These are phyloP conservation scores for Corchorus capsularis DNA, from an alignment of 345 rosid genomes.

Conservation along the genomic window DNA sequence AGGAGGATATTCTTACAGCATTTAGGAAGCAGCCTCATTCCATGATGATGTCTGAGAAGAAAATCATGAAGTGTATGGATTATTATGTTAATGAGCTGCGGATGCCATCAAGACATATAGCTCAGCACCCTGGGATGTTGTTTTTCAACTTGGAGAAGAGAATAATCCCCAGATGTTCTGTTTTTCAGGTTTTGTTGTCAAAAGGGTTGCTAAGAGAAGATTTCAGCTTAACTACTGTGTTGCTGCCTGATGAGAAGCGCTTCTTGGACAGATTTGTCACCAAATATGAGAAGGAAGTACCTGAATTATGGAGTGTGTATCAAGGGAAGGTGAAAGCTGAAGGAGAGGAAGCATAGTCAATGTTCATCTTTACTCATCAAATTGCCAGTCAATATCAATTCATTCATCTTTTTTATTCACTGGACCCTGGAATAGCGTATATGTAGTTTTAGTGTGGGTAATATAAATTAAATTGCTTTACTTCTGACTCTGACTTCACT, in stretches of 20 bases:
- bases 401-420: too few species aligned
- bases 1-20: slow-evolving; percentile 43
- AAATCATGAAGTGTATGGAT: slow-evolving; percentile 46
- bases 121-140: slow-evolving; percentile 37
- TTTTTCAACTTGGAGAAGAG: slow-evolving; percentile 56
- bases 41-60: slow-evolving; percentile 54
- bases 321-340: slow-evolving; percentile 27
- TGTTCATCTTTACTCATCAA: not conserved
- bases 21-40: slow-evolving; percentile 54
- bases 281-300: slow-evolving; percentile 40
- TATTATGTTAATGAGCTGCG: slow-evolving; percentile 52
- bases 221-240: slow-evolving; percentile 41
- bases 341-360: not conserved
- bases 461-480: too few species aligned
- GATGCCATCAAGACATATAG: slow-evolving; percentile 34
- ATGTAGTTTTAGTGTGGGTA: too few species aligned
- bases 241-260: slow-evolving; percentile 37
- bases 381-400: slow-evolving; percentile 3
- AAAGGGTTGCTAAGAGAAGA: slow-evolving; percentile 49
- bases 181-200: slow-evolving; percentile 35
- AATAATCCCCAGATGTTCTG: slow-evolving; percentile 52
- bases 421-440: too few species aligned
- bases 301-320: slow-evolving; percentile 44
- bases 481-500: too few species aligned
- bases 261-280: slow-evolving; percentile 49